Percentiles rank a stretch among this genome's conserved stretches.
Evolutionary conservation across 2,329 filamentous ascomycete genomes (phyloP).

Genomic region (Phialemonium atrogriseum): DNA sequence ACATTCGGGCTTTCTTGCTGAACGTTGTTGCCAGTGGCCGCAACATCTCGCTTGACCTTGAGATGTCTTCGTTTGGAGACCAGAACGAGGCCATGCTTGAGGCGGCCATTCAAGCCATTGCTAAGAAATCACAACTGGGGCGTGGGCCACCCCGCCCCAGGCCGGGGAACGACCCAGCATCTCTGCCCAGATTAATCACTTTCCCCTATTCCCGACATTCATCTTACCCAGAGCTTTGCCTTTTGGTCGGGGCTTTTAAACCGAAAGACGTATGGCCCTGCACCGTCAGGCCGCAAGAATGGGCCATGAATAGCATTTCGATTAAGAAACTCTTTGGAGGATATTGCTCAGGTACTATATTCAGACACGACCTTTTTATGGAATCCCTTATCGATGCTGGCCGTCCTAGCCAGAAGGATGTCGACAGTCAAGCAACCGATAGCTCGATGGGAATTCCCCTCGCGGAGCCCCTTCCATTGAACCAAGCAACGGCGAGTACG

Average conservation of each 20-base stretch:
- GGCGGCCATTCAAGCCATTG: conserved; percentile 15
- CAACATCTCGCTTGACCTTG: conserved; percentile 24
- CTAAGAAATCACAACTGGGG: conserved; percentile 11
- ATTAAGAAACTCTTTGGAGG: conserved; percentile 65
- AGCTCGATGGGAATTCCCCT: conserved; percentile 2
- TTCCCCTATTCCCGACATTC: conserved; percentile 91
- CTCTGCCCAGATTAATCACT: conserved; percentile 33
- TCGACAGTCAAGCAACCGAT: conserved; percentile 10
- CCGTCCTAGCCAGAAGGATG: neutral
- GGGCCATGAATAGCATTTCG: conserved; percentile 46
- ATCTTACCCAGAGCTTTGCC: conserved; percentile 70
- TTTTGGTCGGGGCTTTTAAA: conserved; percentile 57
- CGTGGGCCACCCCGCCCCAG: conserved; percentile 6
- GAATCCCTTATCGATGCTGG: conserved; percentile 17
- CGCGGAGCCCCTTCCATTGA: too few relatives aligned
- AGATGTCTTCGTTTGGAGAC: conserved; percentile 17
- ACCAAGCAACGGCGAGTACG: too few relatives aligned
- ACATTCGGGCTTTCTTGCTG: conserved; percentile 14
- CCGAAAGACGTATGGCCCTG: conserved; percentile 78
- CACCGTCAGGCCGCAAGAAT: conserved; percentile 57
- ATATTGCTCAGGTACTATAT: conserved; percentile 51
- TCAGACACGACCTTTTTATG: conserved; percentile 60
- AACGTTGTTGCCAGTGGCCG: conserved; percentile 16
- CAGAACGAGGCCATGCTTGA: conserved; percentile 18
- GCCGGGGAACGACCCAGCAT: neutral